Base-by-base conservation (phyloP, 163 green algal species). In the Scenedesmus sp. region DNA sequence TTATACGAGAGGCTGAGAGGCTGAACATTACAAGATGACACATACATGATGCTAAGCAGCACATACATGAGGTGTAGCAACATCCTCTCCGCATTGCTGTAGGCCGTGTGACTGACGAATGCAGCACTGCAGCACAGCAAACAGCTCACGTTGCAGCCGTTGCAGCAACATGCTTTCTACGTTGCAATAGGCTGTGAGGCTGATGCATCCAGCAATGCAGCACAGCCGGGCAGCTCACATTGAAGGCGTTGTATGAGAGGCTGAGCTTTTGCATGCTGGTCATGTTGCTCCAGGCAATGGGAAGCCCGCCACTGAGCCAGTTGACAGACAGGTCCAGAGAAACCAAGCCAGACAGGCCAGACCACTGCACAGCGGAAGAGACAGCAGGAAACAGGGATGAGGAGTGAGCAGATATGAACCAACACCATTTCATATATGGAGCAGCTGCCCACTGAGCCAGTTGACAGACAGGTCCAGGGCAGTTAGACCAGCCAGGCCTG, bases 381-480 rank as follows among this genome's bases (percentile, higher is more conserved):
- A 77, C 8, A 8, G 59, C 8, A 64, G 59, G 6, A 64, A 8
- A 8, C 59, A 64, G 59, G 59, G 59, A 64, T 13, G 6, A 64
- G 59, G 59, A 5, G n/a, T n/a, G n/a, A n/a, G n/a, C n/a, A n/a
- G n/a, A 64, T 8, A 64, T 8, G 59, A 5, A 64, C 59, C 59
- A 15, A 15, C 59, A 64, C 8, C 59, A 64, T n/a, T n/a, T n/a
- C n/a, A 64, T 64, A 64, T 64, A 8, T 64, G 6, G 59, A 13
- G 59, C 86, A 90, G 52, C 86, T 56, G 86, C 2, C 86, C 86
- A 2, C 16, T 73, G 7, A 90, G 70, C n/a, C n/a, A 2, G 67
- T 90, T 90, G 64, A 15, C 46, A 34, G 86, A 90, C 18, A 90
- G 54, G 86, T 90, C 86, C 16, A 82, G 52, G 4, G 46, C 76